phyloP scores from a whole-genome alignment of 2,329 filamentous ascomycete species.

The Gaeumannomyces sp. region DNA sequence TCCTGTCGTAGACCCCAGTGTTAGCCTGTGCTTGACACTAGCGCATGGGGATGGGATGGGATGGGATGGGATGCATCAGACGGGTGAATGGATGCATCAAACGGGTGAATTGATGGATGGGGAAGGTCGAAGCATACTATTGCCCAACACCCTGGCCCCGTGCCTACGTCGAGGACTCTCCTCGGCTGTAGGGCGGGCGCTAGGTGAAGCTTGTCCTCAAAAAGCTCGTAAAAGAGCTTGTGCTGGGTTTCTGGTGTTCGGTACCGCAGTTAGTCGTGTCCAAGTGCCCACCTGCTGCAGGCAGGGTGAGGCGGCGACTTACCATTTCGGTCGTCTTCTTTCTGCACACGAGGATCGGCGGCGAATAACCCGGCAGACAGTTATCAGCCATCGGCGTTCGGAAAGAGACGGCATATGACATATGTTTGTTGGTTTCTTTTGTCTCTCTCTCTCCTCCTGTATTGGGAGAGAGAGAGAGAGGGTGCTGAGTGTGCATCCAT shows the following conservation, averaged over 20 bases:
- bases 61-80: neutral
- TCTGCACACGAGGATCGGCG: neutral
- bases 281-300: neutral
- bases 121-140: conserved; percentile 18
- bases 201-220: conserved; percentile 23
- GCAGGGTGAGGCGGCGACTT: neutral
- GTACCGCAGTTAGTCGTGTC: neutral
- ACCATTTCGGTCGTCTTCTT: conserved; percentile 10
- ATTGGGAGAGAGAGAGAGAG: no score
- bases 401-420: no score
- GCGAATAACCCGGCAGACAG: neutral
- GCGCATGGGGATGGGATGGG: neutral
- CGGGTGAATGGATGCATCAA: neutral
- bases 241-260: conserved; percentile 21
- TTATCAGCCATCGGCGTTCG: no score
- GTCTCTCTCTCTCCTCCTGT: no score
- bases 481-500: no score
- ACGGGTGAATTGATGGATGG: conserved; percentile 1
- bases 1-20: conserved; percentile 16
- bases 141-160: conserved; percentile 24
- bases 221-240: conserved; percentile 23
- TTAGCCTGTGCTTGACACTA: neutral
- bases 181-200: conserved; percentile 21
- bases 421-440: no score
- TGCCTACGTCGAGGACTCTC: conserved; percentile 23